Evolutionary conservation across 1,139 yeast species (phyloP), one percentile per base, ranked within the genome.

Genomic region (Kodamaea sp.): DNA sequence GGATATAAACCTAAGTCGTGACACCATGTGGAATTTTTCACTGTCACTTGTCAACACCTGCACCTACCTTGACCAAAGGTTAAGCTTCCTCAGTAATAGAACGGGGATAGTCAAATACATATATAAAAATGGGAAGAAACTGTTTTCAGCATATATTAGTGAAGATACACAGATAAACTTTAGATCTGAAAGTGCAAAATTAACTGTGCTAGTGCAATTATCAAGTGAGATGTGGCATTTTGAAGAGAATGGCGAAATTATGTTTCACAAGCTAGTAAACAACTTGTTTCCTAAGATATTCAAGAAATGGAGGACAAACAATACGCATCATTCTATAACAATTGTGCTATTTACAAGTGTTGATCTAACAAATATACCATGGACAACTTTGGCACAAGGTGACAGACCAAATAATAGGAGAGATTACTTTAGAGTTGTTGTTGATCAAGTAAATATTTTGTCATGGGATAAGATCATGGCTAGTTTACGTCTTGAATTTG

Each of bases 191-290:
- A 83, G 96, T 34, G 95, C 97, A 2, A 78, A 86, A 42, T 65
- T 90, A 43, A 77, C 89, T 8, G 86, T 90, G 36, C 70, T 94
- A 45, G 80, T 94, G 37, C 98, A 94, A 57, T 78, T 90, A 48
- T 86, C 97, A 1, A 74, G 84, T 31, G 99, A 94, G 55, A 94
- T 92, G 97, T 94, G 97, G 95, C 89, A 90, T 57, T 94, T 94
- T 60, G 97, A 92, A 61, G 97, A 90, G 55, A 85, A 84, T 50
- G 98, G 98, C 0, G 97, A 90, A 54, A 85, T 90, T 37, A 78
- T 88, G 76, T 92, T 90, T 57, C 95, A 90, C 58, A 89, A 89
- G 59, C 78, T 94, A 52, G 88, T 94, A 36, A 90, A 92, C 58
- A 86, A 95, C 20, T 71, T 92, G 41, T 79, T 94, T 43, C 98